phyloP scores from a whole-genome alignment of 441 rosid genomes.

The Adansonia rubrostipa region DNA sequence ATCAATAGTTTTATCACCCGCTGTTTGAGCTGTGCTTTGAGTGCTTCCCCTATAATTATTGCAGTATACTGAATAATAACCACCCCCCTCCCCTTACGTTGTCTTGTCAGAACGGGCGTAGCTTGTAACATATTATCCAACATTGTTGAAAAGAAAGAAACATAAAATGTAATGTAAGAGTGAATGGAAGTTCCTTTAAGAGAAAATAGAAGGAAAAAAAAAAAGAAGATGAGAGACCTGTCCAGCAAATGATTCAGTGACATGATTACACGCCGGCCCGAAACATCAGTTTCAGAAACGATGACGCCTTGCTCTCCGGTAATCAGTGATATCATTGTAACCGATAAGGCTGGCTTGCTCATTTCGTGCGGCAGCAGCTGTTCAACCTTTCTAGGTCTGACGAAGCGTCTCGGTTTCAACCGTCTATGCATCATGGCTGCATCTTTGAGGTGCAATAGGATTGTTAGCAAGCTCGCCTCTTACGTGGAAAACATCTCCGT shows the following conservation, averaged over 20 bases:
- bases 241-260: conserved; percentile 59
- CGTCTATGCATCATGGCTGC: conserved; percentile 70
- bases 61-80: conserved; percentile 35
- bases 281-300: conserved; percentile 56
- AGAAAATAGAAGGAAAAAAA: background rate
- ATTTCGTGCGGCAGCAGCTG: conserved; percentile 59
- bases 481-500: conserved; percentile 62
- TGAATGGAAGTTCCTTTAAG: background rate
- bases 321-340: conserved; percentile 40
- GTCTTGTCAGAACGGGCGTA: conserved; percentile 36
- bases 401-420: conserved; percentile 62
- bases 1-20: conserved; percentile 59
- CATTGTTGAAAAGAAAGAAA: conserved; percentile 37
- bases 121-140: conserved; percentile 55
- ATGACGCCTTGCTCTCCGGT: conserved; percentile 51
- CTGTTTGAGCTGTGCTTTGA: conserved; percentile 59
- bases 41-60: conserved; percentile 70
- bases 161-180: background rate
- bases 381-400: conserved; percentile 62
- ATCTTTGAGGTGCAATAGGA: conserved; percentile 57
- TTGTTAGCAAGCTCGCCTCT: conserved; percentile 53
- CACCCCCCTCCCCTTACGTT: conserved; percentile 15
- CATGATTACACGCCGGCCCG: conserved; percentile 56
- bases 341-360: conserved; percentile 58
- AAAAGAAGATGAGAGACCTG: conserved; percentile 43